These are phyloP conservation scores for Lachnellula cervina DNA, from an alignment of 2,329 filamentous ascomycete genomes.

Conservation along the genomic window DNA sequence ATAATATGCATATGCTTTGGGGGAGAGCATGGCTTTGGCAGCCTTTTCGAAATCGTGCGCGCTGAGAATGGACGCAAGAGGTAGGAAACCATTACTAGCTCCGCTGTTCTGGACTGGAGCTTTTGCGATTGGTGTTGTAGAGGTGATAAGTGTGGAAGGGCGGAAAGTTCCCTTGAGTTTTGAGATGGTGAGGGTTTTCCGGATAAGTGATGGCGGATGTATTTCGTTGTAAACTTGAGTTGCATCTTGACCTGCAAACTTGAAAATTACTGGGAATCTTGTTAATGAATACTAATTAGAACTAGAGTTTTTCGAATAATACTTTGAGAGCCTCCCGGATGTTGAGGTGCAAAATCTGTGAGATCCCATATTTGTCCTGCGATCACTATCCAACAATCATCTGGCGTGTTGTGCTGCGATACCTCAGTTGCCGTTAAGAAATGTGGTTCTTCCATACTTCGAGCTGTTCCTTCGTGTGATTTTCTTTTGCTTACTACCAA, in stretches of 20 bases:
- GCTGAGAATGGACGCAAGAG: constrained; percentile 35
- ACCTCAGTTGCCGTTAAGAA: not conserved
- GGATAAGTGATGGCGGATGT: not conserved
- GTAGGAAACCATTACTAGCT: constrained; percentile 16
- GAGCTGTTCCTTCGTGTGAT: not conserved
- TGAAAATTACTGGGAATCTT: constrained; percentile 36
- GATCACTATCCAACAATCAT: constrained; percentile 61
- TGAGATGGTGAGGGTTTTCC: not conserved
- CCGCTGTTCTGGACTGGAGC: constrained; percentile 34
- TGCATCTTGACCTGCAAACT: constrained; percentile 46
- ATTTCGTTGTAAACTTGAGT: constrained; percentile 25
- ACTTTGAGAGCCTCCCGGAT: constrained; percentile 53
- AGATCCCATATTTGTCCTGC: constrained; percentile 62
- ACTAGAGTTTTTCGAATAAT: constrained; percentile 18
- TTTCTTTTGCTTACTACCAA: too few species aligned
- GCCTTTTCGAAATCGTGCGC: constrained; percentile 53
- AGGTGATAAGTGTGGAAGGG: not conserved
- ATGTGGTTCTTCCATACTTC: not conserved
- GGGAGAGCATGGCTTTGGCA: constrained; percentile 47
- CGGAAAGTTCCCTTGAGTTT: not conserved
- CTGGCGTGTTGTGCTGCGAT: constrained; percentile 38
- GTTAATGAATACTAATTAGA: not conserved
- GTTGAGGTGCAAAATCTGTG: constrained; percentile 55
- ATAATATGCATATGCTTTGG: constrained; percentile 62
- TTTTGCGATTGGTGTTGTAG: constrained; percentile 40